Evolutionary conservation across 2,329 filamentous ascomycete species (phyloP), one percentile per base, ranked within the genome.

Genomic region (Arachnopeziza araneosa): DNA sequence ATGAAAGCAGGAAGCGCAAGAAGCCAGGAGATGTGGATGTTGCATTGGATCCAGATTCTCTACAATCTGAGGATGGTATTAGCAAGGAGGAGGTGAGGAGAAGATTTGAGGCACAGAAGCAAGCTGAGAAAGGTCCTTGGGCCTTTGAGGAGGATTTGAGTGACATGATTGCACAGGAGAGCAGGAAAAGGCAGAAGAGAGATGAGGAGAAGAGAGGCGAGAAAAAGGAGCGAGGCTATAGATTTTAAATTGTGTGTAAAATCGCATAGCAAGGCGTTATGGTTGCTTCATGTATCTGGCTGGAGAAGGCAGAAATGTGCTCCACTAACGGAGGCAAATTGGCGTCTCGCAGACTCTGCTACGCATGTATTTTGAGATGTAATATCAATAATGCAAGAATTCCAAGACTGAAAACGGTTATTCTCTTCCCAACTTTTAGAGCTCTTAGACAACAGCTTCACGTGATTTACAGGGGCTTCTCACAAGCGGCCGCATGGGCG

Each of bases 11-110:
- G 69, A 95, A 96, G 78, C 84, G 91, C 70, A 99, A 98, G 85
- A 96, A 97, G 82, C 93, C 90, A 3, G 95, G 93, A 50, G 95
- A 99, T 73, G 84, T 99, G 24, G 95, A 99, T 67, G 89, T 98
- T 26, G 91, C 92, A 24, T 85, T 99, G 64, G 92, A 98, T 69
- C 85, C 91, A 5, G 93, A 98, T 71, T 83, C 88, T 48, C 75
- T 99, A 62, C 85, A 85, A 65, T 81, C 83, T 50, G 83, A 87
- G 62, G 91, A 91, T 67, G 89, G 88, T 52, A 81, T 98, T 69
- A 89, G 83, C 75, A 96, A 93, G 74, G 93, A 96, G 24, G 90
- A 93, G 68, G 74, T 99, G 69, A 84, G 83, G 73, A 86, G 83
- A 70, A 83, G 88, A 71, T 99, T 96, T 70, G 93, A 98, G 60